Base-by-base conservation (phyloP, 164 flowering plant genomes). In the Chimonanthus salicifolius region DNA sequence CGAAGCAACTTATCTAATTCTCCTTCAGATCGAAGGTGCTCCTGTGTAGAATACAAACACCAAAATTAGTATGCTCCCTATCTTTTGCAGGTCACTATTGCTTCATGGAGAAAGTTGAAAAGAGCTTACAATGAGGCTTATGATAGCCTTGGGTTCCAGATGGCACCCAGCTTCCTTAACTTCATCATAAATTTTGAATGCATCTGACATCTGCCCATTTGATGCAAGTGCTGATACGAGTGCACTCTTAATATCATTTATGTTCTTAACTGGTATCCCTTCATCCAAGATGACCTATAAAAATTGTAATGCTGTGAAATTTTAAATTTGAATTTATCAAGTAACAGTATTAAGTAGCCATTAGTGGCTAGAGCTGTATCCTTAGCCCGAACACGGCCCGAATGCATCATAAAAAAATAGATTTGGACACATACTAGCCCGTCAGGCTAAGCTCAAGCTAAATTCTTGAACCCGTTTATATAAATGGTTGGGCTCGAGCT, bases 141-240 rank as follows among this genome's bases (percentile, higher is more conserved):
- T 72, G 62, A 84, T 71, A 49, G 97, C 88, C 85, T 88, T 94
- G 21, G 92, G 89, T 72, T 91, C 94, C 67, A 87, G 58, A 64
- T 43, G 47, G 60, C 75, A 78, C 58, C 86, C 85, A 66, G 83
- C 79, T 81, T 84, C 70, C 78, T 84, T 90, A 49, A 90, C 78
- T 81, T 87, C 94, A 64, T 90, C 83, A 76, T 89, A 89, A n/a
- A 92, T 6, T 45, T 73, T 33, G n/a, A 94, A 78, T 13, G 98
- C 97, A 80, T 86, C 94, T 67, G 83, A 65, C 46, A 87, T 72
- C 71, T 85, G 83, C 68, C 92, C 95, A 80, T 80, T 54, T 71
- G 81, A 74, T 49, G 98, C 92, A 73, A 94, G 90, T 74, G 95
- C 89, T 62, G 84, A 81, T 50, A 87, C 82, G 73, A 92, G 92